Base-by-base conservation (phyloP, 441 rosid species). In the Capsella rubella region DNA sequence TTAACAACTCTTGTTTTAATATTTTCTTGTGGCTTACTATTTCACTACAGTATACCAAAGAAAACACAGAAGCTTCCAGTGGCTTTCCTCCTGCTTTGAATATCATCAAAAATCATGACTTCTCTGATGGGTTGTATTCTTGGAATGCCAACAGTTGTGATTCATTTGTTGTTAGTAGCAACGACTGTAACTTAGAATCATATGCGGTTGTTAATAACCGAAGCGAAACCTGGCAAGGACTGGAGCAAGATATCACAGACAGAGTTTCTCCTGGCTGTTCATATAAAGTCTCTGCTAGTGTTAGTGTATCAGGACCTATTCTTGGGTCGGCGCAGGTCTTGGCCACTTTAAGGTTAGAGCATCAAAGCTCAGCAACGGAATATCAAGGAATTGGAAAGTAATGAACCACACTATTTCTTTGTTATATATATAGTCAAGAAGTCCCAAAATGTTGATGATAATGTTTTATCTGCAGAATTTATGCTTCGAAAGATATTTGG, bases 181-280 rank as follows among this genome's bases (percentile, higher is more conserved):
- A 78, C 3, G 53, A 78, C 76, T 4, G 81, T 66, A 47, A 67
- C 66, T 59, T 66, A 35, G 31, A 77, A 69, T 64, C 89, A 84
- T 66, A 72, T 67, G 99, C 86, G 12, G 97, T 89, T 78, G 85
- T 92, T 73, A 84, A 88, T 37, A 84, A 89, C 75, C 87, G 99
- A 34, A 87, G 72, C 8, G 84, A 92, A 81, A 75, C 87, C 77
- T 94, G 99, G 99, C 94, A 94, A 75, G 97, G 97, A 13, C 81
- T 94, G 69, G 99, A 88, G 71, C 97, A 92, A 80, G 96, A 92
- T 81, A 89, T 92, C 76, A 90, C 97, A 3, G 73, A 79, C 73
- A 82, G 79, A 59, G 81, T 92, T 77, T 85, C 85, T 51, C 84
- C 82, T 25, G 90, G 91, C 64, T 71, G 40, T 50, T 79, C 83